These are phyloP conservation scores for Zasmidium citrigriseum DNA, from an alignment of 2,329 filamentous ascomycete genomes.

Conservation along the genomic window DNA sequence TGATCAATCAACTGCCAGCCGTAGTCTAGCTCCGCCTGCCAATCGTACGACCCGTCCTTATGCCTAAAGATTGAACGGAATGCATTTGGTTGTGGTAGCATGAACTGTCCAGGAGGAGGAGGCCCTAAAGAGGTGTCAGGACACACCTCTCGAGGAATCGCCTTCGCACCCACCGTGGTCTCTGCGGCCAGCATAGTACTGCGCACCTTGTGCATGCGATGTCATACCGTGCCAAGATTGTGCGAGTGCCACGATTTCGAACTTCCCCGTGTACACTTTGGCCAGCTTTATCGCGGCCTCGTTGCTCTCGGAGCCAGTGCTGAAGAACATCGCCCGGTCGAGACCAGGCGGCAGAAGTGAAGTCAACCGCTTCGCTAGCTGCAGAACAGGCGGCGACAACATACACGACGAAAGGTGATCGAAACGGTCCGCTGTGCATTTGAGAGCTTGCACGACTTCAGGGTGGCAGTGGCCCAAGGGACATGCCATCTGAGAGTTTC, in stretches of 20 bases:
- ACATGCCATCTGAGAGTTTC: neutral
- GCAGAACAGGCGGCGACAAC: conserved; percentile 58
- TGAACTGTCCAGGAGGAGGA: conserved; percentile 56
- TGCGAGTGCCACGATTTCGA: conserved; percentile 61
- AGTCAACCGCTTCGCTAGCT: conserved; percentile 54
- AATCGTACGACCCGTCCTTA: conserved; percentile 62
- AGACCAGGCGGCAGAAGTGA: conserved; percentile 50
- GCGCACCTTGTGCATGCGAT: conserved; percentile 51
- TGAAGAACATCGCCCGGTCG: conserved; percentile 59
- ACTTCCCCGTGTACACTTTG: conserved; percentile 64
- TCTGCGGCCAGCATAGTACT: conserved; percentile 55
- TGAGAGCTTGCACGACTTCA: neutral
- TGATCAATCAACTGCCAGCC: conserved; percentile 63
- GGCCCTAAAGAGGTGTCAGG: no score
- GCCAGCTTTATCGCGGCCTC: conserved; percentile 66
- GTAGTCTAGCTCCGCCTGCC: conserved; percentile 64
- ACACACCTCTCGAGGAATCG: no score
- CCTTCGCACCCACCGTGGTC: no score
- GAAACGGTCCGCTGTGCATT: conserved; percentile 36
- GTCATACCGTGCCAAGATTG: conserved; percentile 65
- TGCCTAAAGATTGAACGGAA: conserved; percentile 63
- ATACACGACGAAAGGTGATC: conserved; percentile 62
- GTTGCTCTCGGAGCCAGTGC: conserved; percentile 54
- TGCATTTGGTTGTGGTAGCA: conserved; percentile 60
- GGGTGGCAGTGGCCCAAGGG: neutral